Percentiles rank a stretch among this genome's conserved stretches.
These are phyloP conservation scores for Stachybotrys chartarum DNA, from an alignment of 2,329 filamentous ascomycete species.

Conservation along the genomic window DNA sequence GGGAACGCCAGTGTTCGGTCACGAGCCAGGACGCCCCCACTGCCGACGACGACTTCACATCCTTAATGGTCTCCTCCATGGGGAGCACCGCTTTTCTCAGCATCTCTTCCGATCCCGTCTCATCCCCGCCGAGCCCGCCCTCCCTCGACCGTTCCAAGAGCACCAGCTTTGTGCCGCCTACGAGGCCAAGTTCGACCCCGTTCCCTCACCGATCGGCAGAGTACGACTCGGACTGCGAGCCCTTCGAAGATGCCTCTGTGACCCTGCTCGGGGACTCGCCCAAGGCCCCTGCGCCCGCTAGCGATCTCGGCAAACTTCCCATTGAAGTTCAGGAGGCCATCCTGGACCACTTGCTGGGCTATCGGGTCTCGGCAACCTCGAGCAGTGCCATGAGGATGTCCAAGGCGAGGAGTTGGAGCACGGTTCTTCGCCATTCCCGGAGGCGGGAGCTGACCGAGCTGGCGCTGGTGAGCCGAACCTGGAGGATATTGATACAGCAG, in stretches of 20 bases:
- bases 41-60: constrained; percentile 24
- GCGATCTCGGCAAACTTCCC: constrained; percentile 47
- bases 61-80: constrained; percentile 29
- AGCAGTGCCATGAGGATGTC: constrained; percentile 47
- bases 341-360: constrained; percentile 64
- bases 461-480: constrained; percentile 54
- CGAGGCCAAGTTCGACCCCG: constrained; percentile 30
- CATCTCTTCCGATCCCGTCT: constrained; percentile 46
- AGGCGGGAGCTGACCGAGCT: constrained; percentile 60
- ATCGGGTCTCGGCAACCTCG: constrained; percentile 54
- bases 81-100: constrained; percentile 23
- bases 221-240: constrained; percentile 11
- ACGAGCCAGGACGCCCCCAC: not conserved
- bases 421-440: constrained; percentile 58
- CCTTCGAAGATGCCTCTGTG: constrained; percentile 8
- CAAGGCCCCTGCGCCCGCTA: constrained; percentile 11
- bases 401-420: constrained; percentile 54
- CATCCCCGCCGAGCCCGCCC: constrained; percentile 45
- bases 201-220: constrained; percentile 17
- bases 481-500: constrained; percentile 62
- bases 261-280: constrained; percentile 9
- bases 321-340: constrained; percentile 67
- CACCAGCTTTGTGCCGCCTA: constrained; percentile 51
- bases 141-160: constrained; percentile 43
- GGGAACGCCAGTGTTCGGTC: not conserved